phyloP scores from a whole-genome alignment of 202 grass and related monocot genomes.

The Schoenoplectus triqueter region DNA sequence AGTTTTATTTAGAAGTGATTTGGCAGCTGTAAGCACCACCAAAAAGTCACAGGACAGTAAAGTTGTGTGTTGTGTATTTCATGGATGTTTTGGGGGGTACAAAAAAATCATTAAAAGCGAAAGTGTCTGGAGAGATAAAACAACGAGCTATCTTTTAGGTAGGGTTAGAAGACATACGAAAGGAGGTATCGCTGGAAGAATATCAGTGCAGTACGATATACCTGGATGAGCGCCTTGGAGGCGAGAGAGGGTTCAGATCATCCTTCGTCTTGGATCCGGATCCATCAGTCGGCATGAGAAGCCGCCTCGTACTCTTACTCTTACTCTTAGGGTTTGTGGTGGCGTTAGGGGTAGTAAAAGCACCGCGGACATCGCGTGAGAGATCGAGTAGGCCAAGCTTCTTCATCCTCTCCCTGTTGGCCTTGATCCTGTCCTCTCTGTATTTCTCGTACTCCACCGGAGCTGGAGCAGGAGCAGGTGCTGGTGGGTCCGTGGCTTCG shows the following conservation, averaged over 20 bases:
- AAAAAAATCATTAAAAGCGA: too few relatives aligned
- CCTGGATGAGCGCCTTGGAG: constrained; percentile 41
- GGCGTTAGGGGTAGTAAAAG: not conserved
- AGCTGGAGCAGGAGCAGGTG: not conserved
- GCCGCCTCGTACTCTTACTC: not conserved
- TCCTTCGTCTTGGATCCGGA: not conserved
- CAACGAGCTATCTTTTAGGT: not conserved
- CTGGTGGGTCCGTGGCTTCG: not conserved
- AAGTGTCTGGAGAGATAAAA: not conserved
- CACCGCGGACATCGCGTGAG: constrained; percentile 41
- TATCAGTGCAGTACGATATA: not conserved
- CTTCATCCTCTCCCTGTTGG: constrained; percentile 79
- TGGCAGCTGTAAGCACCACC: not conserved
- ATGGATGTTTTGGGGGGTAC: too few relatives aligned
- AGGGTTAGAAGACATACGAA: not conserved
- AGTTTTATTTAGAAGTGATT: not conserved
- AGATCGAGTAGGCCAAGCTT: constrained; percentile 67
- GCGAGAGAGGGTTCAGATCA: not conserved
- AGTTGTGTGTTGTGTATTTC: not conserved
- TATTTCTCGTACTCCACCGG: constrained; percentile 56
- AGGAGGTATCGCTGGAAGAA: not conserved
- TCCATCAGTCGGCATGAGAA: not conserved
- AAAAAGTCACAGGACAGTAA: not conserved
- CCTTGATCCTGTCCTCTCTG: constrained; percentile 68
- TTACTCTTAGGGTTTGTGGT: constrained; percentile 7